Conservation (phyloP, 2,329 filamentous ascomycete genomes). For the Pseudonectria foliicola region DNA sequence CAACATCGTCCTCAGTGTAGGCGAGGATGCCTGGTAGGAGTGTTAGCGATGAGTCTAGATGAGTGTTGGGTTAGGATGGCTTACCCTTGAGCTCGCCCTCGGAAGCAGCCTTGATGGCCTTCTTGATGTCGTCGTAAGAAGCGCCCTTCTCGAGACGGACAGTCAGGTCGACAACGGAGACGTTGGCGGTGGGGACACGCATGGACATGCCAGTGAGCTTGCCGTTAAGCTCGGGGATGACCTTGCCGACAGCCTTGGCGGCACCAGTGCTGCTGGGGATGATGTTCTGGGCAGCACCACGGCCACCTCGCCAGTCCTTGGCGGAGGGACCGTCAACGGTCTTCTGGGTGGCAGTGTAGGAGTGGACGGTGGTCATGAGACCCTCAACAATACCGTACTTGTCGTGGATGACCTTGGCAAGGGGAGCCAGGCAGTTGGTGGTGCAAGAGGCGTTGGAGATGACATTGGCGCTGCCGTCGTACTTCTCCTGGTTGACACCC, state of each 20-base stretch:
- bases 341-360: constrained; percentile 99
- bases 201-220: constrained; percentile 99
- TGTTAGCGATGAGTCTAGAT: constrained; percentile 8
- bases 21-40: constrained; percentile 62
- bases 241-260: constrained; percentile 99
- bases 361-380: constrained; percentile 99
- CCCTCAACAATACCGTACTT: constrained; percentile 97
- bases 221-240: constrained; percentile 95
- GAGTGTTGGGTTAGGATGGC: constrained; percentile 21
- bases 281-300: constrained; percentile 98
- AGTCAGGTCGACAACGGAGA: constrained; percentile 97
- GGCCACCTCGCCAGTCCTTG: constrained; percentile 99
- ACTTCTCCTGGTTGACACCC: constrained; percentile 94
- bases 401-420: constrained; percentile 99
- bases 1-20: constrained; percentile 96
- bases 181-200: constrained; percentile 97
- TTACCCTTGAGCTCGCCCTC: constrained; percentile 79
- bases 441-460: constrained; percentile 99
- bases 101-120: constrained; percentile 78
- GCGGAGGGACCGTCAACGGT: constrained; percentile 93
- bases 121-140: constrained; percentile 88
- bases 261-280: constrained; percentile 98
- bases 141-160: constrained; percentile 87
- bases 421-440: constrained; percentile 99
- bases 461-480: constrained; percentile 84